phyloP scores from a whole-genome alignment of 306 rosid species.

The Rubus parviflorus region DNA sequence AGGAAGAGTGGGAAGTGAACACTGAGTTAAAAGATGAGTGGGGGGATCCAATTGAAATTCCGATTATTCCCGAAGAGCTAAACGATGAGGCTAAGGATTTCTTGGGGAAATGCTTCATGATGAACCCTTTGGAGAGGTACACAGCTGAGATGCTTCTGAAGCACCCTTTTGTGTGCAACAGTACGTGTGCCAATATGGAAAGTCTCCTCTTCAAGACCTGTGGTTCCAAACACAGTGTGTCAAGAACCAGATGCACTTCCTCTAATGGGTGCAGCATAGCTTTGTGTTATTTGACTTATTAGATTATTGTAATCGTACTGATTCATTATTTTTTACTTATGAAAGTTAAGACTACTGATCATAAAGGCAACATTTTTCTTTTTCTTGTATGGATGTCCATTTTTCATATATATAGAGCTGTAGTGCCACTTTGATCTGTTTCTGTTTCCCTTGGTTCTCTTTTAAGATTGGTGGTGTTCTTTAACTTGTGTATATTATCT shows the following conservation, averaged over 20 bases:
- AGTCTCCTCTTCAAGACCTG: not conserved
- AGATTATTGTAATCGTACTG: not conserved
- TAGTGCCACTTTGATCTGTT: slow-evolving; percentile 4
- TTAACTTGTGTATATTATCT: not conserved
- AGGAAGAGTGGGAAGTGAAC: not conserved
- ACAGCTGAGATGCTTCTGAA: not conserved
- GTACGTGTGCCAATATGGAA: too few relatives aligned
- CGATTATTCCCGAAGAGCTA: not conserved
- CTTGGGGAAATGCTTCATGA: not conserved
- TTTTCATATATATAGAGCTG: not conserved
- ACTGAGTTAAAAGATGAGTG: not conserved
- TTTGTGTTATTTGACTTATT: too few relatives aligned
- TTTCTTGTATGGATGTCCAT: too few relatives aligned
- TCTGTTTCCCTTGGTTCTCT: not conserved
- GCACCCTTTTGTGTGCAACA: slow-evolving; percentile 13
- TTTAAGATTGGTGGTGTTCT: not conserved
- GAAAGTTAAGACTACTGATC: too few relatives aligned
- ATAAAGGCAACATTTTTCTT: too few relatives aligned
- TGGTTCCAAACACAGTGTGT: not conserved
- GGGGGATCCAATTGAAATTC: not conserved
- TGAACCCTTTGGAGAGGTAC: slow-evolving; percentile 1
- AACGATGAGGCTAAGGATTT: not conserved
- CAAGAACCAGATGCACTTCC: not conserved
- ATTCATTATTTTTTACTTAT: too few relatives aligned
- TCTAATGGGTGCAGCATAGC: not conserved